phyloP scores from a whole-genome alignment of 352 stramenopile species.

The Saprolegnia diclina region DNA sequence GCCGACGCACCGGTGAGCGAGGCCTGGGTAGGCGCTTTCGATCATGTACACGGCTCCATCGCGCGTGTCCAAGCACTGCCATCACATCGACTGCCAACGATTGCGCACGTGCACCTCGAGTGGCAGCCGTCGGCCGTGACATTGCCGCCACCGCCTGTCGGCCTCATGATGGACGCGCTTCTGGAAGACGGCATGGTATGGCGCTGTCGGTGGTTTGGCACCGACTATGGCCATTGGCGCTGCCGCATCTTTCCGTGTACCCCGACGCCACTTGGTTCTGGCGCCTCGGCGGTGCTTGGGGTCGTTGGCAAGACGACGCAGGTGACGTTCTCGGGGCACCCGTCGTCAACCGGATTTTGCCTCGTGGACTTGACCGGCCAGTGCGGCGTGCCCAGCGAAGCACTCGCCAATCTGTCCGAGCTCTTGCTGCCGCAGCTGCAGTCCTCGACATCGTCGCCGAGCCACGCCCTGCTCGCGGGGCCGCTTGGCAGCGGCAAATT shows the following conservation, averaged over 20 bases:
- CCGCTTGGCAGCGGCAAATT: conserved; percentile 69
- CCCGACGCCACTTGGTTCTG: not conserved
- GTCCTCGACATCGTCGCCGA: not conserved
- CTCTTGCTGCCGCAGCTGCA: not conserved
- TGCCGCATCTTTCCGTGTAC: conserved; percentile 12
- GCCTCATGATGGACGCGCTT: conserved; percentile 11
- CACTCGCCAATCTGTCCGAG: not conserved
- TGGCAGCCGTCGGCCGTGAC: not conserved
- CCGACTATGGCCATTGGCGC: conserved; percentile 20
- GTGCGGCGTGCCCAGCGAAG: not conserved
- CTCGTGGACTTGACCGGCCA: not conserved
- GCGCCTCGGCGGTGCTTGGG: not conserved
- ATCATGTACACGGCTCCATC: not conserved
- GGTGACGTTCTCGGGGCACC: conserved; percentile 7
- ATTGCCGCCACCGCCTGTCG: not conserved
- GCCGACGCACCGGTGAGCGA: not conserved
- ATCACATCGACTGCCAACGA: not conserved
- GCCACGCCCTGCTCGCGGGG: conserved; percentile 48
- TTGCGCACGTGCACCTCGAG: conserved; percentile 19
- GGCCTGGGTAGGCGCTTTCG: not conserved
- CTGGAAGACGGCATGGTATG: conserved; percentile 19
- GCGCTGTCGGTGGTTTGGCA: conserved; percentile 14
- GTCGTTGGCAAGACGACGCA: conserved; percentile 11
- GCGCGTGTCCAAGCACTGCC: not conserved
- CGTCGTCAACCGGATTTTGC: not conserved